Base-by-base conservation (phyloP, 176 grass and related monocot species). In the Oryza meridionalis region DNA sequence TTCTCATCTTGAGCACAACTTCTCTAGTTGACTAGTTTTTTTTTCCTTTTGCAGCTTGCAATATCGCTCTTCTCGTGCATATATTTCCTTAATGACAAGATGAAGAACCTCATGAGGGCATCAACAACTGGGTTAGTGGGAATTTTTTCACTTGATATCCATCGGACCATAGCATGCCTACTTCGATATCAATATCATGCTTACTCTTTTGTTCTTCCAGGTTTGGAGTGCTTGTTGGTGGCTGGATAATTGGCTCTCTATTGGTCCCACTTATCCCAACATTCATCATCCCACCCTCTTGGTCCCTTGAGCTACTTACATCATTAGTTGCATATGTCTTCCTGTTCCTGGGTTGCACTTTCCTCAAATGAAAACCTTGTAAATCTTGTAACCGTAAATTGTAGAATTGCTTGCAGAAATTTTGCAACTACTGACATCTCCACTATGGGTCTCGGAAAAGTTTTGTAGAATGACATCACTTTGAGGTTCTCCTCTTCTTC, bases 21-120 rank as follows among this genome's bases (percentile, higher is more conserved):
- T 2, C 11, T 3, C 11, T 83, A 77, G 55, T 22, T 77, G n/a
- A 78, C 50, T 21, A 38, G 55, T 33, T 15, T 86, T 88, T 19
- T 86, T 88, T 88, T 63, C 73, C 53, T 75, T 89, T 13, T 84
- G 66, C 86, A 99, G 96, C 91, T 99, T 2, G 91, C 91, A 6
- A 94, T 99, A 81, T 96, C 96, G 4, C 90, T 99, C 58, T 80
- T 99, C 70, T 87, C 93, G 0, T 99, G 93, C 81, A 96, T 99
- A 82, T 96, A 93, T 81, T 96, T 99, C 81, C 93, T 99, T 82
- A 96, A 99, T 27, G 96, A 96, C 17, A 99, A 99, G 88, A 99
- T 96, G 96, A 99, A 99, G 84, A 90, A 91, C 38, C 83, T 90
- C 62, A 64, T 84, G 45, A 92, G 96, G 80, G 96, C 96, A 7